These are phyloP conservation scores for Wickerhamomyces sp. DNA, from an alignment of 1,139 yeast species.

Conservation along the genomic window DNA sequence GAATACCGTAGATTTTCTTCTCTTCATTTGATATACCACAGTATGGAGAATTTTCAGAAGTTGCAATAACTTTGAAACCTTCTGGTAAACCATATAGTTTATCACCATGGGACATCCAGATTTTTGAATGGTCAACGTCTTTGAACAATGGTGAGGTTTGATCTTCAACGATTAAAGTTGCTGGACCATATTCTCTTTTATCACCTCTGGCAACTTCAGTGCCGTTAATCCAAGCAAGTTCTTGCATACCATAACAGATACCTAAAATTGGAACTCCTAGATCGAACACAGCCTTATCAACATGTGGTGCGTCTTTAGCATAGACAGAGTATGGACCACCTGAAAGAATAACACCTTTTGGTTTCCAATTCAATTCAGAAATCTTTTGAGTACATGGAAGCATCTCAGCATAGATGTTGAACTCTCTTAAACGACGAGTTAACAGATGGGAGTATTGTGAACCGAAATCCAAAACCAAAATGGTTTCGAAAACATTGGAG, in stretches of 20 bases:
- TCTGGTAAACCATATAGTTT: conserved; percentile 86
- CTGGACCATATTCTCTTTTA: conserved; percentile 98
- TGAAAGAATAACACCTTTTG: conserved; percentile 92
- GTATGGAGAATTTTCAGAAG: conserved; percentile 89
- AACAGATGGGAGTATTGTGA: conserved; percentile 97
- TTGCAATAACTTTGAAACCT: conserved; percentile 86
- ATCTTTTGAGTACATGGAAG: conserved; percentile 98
- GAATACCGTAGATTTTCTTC: conserved; percentile 84
- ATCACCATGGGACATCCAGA: conserved; percentile 99
- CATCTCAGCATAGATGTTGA: conserved; percentile 98
- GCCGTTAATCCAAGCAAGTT: conserved; percentile 96
- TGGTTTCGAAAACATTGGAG: conserved; percentile 88
- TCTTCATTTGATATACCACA: conserved; percentile 84
- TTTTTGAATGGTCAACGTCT: conserved; percentile 82
- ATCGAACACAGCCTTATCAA: conserved; percentile 88
- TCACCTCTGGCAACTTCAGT: conserved; percentile 95
- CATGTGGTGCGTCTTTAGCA: conserved; percentile 94
- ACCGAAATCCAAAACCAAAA: conserved; percentile 94
- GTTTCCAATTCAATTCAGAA: conserved; percentile 85
- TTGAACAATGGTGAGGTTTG: conserved; percentile 65
- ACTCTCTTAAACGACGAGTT: conserved; percentile 96
- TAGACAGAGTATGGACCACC: conserved; percentile 99
- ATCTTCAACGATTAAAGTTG: conserved; percentile 76
- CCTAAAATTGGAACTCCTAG: conserved; percentile 93
- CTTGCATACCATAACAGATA: conserved; percentile 99